Percentiles rank a stretch among this genome's conserved stretches.
These are phyloP conservation scores for Dothideomycetidae sp. DNA, from an alignment of 2,329 filamentous ascomycete genomes.

Conservation along the genomic window DNA sequence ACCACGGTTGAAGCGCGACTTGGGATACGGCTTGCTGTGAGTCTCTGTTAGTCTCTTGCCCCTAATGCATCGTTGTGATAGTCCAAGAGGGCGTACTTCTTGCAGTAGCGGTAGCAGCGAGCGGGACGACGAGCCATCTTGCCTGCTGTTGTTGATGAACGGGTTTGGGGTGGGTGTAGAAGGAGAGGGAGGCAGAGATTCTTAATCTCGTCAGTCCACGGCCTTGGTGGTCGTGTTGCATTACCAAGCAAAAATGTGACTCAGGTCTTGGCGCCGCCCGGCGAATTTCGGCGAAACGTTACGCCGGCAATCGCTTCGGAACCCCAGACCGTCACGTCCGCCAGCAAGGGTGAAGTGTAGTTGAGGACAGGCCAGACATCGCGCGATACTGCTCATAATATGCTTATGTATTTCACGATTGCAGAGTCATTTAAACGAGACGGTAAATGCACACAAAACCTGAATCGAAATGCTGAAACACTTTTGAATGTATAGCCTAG, in stretches of 20 bases:
- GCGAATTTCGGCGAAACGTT: background rate
- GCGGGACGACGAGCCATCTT: conserved; percentile 99
- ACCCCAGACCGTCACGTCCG: too few species aligned
- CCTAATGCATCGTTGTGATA: conserved; percentile 1
- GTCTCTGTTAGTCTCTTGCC: background rate
- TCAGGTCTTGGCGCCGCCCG: too few species aligned
- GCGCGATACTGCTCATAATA: too few species aligned
- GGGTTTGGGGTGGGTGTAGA: conserved; percentile 18
- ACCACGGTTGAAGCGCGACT: conserved; percentile 66
- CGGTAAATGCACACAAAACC: too few species aligned
- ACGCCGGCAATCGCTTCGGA: too few species aligned
- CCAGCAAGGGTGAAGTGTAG: too few species aligned
- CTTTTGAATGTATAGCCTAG: background rate
- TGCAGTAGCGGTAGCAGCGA: conserved; percentile 97
- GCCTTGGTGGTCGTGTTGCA: too few species aligned
- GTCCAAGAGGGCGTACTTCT: conserved; percentile 84
- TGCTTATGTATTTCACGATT: too few species aligned
- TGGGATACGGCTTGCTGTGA: conserved; percentile 63
- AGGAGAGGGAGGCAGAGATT: conserved; percentile 10
- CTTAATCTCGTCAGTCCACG: background rate
- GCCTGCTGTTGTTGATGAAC: conserved; percentile 46
- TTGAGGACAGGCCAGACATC: too few species aligned
- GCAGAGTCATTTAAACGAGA: too few species aligned
- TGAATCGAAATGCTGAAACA: too few species aligned
- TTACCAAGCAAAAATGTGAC: background rate